Base-by-base conservation (phyloP, 1,139 yeast species). In the Geotrichum bryndzae region DNA sequence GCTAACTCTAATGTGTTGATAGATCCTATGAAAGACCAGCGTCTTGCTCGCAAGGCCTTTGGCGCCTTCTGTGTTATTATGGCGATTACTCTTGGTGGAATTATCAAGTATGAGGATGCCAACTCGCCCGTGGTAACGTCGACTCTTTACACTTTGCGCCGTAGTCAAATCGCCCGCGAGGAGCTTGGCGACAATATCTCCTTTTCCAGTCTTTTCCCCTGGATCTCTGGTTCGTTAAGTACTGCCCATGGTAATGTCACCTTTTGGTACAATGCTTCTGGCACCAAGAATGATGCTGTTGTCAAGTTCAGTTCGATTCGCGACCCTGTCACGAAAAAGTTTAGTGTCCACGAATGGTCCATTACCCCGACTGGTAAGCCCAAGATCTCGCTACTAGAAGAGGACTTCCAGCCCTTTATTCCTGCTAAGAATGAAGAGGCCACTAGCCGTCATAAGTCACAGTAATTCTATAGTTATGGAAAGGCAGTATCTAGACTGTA, bases 21-120 rank as follows among this genome's bases (percentile, higher is more conserved):
- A 1, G 95, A 91, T 70, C 96, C 96, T 1, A 78, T 85, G 64
- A 81, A 79, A 35, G 84, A 81, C 61, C 77, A 79, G 65, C 80
- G 80, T 62, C 77, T 75, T 64, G 82, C 82, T 67, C 77, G 86
- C 59, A 70, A 76, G 53, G 83, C 84, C 61, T 85, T 90, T 69
- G 74, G 80, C 6, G 79, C 80, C 0, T 91, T 90, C 72, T 83
- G 85, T 41, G 73, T 83, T 22, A 83, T 88, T 27, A 87, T 90
- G 77, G 82, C 84, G 10, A 77, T 83, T 7, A 79, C 94, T 6
- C 81, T 92, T 67, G 81, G 82, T 25, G 80, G 88, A 51, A 88
- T 91, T 68, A 86, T 92, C 81, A 91, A 94, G 78, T 92, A 92
- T 76, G 98, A 94, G 72, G 92, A 90, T 73, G 85, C 91, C 29